Base-by-base conservation (phyloP, 768 basidiomycete species). In the Leccinellum rugosiceps region DNA sequence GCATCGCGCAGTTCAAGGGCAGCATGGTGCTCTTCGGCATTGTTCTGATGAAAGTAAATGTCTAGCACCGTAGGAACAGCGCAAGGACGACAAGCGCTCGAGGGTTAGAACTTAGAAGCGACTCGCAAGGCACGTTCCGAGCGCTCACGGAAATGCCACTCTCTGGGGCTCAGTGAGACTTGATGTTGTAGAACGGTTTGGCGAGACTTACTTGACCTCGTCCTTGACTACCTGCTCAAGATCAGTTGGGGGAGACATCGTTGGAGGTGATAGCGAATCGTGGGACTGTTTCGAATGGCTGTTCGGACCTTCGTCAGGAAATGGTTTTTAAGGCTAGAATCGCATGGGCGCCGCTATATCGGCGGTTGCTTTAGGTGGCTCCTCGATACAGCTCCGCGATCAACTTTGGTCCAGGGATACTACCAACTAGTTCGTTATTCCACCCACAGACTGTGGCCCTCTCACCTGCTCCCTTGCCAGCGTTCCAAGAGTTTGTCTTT, bases 31-130 rank as follows among this genome's bases (percentile, higher is more conserved):
- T 88, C 82, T 4, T 77, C 75, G 0, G 77, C 72, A 63, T 88
- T 90, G 23, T 77, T 74, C 71, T 89, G 88, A 60, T 83, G 83
- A 68, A 90, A 92, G 72, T 92, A 90, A 48, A 92, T 90, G 65
- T 92, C 88, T 90, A 63, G 31, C 19, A 52, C 31, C 31, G 6
- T 28, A 21, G 11, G 45, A 41, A 41, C n/a, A 30, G 28, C n/a
- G 26, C 47, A 19, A 51, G 35, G 38, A 21, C 6, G 28, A 38
- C 11, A 17, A 31, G 19, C 15, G 43, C 23, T 52, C 47, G 23
- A 19, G 41, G 44, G 43, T 56, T 17, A 55, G 58, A 44, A 23
- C 34, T 56, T 17, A 53, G 58, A 44, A 28, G 17, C 23, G 34
- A 51, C 11, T 7, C 7, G 47, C 11, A 30, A 2, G 21, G 3